Evolutionary conservation across 768 basidiomycete species (phyloP).

Genomic region (Tricholoma sp.): DNA sequence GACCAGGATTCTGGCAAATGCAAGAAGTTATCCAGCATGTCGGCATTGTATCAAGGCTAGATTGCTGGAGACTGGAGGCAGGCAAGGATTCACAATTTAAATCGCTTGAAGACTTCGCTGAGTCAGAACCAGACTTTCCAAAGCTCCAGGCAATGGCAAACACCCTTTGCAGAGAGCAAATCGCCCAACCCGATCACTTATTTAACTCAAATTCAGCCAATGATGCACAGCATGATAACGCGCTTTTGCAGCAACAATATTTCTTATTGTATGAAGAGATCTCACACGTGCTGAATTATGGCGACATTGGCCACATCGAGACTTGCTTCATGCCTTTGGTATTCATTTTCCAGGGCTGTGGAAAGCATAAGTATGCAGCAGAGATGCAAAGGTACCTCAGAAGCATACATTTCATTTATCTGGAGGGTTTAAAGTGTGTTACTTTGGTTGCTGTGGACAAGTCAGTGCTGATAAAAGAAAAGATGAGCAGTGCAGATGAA

Average conservation of each 20-base stretch:
- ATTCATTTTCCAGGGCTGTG: conserved; percentile 11
- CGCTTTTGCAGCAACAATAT: conserved; percentile 25
- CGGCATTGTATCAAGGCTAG: conserved; percentile 20
- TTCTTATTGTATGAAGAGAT: conserved; percentile 37
- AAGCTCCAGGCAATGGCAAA: conserved; percentile 22
- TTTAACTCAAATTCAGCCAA: conserved; percentile 2
- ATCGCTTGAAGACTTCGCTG: conserved; percentile 24
- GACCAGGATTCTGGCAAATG: conserved; percentile 31
- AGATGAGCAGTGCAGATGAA: conserved; percentile 23
- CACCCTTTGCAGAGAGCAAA: conserved; percentile 15
- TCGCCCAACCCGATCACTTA: conserved; percentile 8
- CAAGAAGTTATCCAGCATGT: conserved; percentile 30
- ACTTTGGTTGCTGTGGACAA: background rate
- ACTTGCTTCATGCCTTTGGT: conserved; percentile 9
- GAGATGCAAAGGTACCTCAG: conserved; percentile 9
- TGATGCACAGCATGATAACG: conserved; percentile 31
- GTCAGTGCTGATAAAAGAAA: background rate
- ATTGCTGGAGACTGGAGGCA: conserved; percentile 26
- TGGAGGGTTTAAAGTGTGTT: conserved; percentile 7
- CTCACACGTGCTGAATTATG: conserved; percentile 17
- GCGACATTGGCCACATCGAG: conserved; percentile 13
- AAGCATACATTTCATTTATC: conserved; percentile 12
- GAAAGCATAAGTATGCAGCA: conserved; percentile 14
- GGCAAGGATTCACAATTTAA: background rate
- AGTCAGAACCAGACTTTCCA: conserved; percentile 21